Percentiles rank a stretch among this genome's conserved stretches.
phyloP scores from a whole-genome alignment of 1,139 yeast genomes.

The Sugiyamaella novakii region DNA sequence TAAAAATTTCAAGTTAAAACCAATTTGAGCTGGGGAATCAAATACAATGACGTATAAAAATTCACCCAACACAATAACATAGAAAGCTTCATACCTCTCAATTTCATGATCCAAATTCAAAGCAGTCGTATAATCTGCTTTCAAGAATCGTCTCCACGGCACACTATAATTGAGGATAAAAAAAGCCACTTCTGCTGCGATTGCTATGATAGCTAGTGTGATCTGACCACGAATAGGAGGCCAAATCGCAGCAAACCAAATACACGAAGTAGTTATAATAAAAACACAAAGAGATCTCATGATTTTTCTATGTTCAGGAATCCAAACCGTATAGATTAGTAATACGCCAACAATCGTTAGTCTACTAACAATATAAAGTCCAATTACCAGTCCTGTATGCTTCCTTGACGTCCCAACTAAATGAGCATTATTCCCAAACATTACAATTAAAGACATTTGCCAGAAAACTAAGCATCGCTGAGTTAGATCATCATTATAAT shows the following conservation, averaged over 20 bases:
- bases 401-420: constrained; percentile 42
- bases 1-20: constrained; percentile 50
- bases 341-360: constrained; percentile 29
- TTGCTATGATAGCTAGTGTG: constrained; percentile 49
- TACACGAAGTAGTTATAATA: constrained; percentile 41
- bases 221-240: constrained; percentile 51
- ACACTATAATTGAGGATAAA: constrained; percentile 41
- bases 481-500: constrained; percentile 61
- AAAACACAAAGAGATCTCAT: constrained; percentile 46
- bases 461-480: constrained; percentile 58
- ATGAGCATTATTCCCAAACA: constrained; percentile 56
- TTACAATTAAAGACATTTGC: constrained; percentile 54
- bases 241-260: constrained; percentile 51
- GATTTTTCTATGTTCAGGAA: constrained; percentile 59
- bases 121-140: constrained; percentile 57
- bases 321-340: constrained; percentile 51
- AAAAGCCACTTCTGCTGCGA: constrained; percentile 45
- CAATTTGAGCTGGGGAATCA: constrained; percentile 50
- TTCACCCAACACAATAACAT: constrained; percentile 67
- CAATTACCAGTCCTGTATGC: constrained; percentile 45
- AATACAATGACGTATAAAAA: constrained; percentile 63
- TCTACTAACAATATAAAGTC: constrained; percentile 34
- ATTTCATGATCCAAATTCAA: constrained; percentile 68
- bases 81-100: constrained; percentile 61
- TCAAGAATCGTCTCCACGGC: constrained; percentile 47